Conservation (phyloP, 176 grass and related monocot genomes). For the Lolium multiflorum region DNA sequence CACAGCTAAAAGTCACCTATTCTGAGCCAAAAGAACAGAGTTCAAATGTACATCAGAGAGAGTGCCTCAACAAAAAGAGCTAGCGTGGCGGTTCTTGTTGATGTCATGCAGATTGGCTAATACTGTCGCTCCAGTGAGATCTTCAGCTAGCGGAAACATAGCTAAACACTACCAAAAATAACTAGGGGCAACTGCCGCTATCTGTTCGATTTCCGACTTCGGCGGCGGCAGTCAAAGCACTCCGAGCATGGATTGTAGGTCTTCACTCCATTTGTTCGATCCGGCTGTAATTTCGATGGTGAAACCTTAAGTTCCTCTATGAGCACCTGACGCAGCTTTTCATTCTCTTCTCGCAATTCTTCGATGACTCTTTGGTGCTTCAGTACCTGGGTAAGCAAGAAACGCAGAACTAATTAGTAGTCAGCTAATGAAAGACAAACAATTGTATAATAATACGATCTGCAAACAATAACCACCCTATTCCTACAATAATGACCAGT, state of each 20-base stretch:
- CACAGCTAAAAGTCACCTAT: background rate
- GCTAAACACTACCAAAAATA: conserved; percentile 30
- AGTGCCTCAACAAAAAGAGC: background rate
- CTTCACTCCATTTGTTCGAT: conserved; percentile 42
- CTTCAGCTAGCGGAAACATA: conserved; percentile 2
- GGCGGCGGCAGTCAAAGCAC: conserved; percentile 88
- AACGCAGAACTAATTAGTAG: conserved; percentile 19
- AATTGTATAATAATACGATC: conserved; percentile 20
- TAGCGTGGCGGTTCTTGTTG: background rate
- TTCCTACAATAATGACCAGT: background rate
- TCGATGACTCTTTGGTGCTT: conserved; percentile 84
- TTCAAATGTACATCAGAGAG: background rate
- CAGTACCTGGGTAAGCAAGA: conserved; percentile 61
- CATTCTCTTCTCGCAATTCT: conserved; percentile 72
- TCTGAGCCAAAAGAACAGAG: background rate
- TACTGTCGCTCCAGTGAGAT: background rate
- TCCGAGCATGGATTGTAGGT: conserved; percentile 74
- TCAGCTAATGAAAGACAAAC: conserved; percentile 13
- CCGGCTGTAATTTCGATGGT: conserved; percentile 56
- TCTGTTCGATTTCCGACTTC: conserved; percentile 64
- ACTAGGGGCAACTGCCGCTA: conserved; percentile 33
- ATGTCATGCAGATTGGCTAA: background rate
- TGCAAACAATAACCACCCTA: conserved; percentile 19
- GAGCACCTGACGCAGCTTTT: conserved; percentile 73
- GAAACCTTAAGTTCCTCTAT: conserved; percentile 80